Evolutionary conservation across 805 yeast species (phyloP), one percentile per base, ranked within the genome.

Genomic region (Metschnikowia matae): DNA sequence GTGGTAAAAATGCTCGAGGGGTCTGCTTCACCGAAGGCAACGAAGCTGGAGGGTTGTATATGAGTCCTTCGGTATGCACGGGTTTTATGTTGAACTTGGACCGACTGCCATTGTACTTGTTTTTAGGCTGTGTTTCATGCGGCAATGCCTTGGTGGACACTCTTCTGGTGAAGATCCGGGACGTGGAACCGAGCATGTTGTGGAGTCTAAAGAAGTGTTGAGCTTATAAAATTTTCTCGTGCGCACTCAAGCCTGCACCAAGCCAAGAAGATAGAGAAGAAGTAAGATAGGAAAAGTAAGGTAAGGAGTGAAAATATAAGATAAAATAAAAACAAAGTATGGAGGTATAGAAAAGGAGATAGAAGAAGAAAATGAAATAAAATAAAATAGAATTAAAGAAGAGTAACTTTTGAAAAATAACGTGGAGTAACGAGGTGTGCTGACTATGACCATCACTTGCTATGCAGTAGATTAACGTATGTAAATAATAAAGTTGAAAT

Each of bases 1-100:
- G 55, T 10, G 94, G 89, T 50, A 88, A 65, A 63, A 88, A 88
- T 2, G 83, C 81, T 47, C 74, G 75, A 15, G 96, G 95, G 2
- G 94, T 84, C 63, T 71, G 78, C 66, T 80, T 69, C 50, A 75
- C 69, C 11, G 78, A 67, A 26, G 84, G 74, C 50, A 60, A 56
- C 34, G 77, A 58, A 13, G 86, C 78, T 3, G 91, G 79, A 21
- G 89, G 90, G 39, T 89, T 78, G 54, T 68, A 63, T 38, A 82
- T 79, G 26, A 87, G 68, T 4, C 92, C 92, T 21, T 76, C 71
- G 1, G 84, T 80, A 17, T 78, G 69, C 52, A 80, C 79, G 2
- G 78, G 77, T 56, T 79, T 78, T 65, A 85, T 82, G 62, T 84
- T 87, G 58, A 76, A 79, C 7, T 89, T 84, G 20, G 92, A 85